These are phyloP conservation scores for Aspergillus biplanus DNA, from an alignment of 495 filamentous ascomycete genomes.

Conservation along the genomic window DNA sequence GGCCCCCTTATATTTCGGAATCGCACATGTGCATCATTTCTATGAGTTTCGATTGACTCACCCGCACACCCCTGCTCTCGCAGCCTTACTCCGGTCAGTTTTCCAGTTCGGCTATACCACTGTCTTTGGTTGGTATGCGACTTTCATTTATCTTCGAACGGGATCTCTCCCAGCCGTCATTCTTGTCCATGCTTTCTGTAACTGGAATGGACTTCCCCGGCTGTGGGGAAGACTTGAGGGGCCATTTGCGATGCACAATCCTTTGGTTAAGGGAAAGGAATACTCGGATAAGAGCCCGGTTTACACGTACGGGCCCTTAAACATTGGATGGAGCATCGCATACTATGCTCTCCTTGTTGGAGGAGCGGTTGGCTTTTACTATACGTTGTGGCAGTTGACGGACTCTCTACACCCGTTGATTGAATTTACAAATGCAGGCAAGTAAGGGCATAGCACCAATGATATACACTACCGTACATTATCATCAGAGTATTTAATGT, in stretches of 20 bases:
- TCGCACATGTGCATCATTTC: conserved; percentile 93
- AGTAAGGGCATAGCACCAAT: background rate
- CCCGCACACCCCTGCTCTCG: conserved; percentile 63
- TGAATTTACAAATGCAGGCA: conserved; percentile 14
- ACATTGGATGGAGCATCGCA: conserved; percentile 66
- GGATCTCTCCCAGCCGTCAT: conserved; percentile 76
- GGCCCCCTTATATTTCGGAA: conserved; percentile 88
- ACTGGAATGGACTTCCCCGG: conserved; percentile 86
- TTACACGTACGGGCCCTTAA: conserved; percentile 32
- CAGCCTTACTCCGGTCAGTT: conserved; percentile 67
- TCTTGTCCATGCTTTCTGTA: conserved; percentile 85
- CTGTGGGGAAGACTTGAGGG: conserved; percentile 77
- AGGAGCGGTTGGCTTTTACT: conserved; percentile 73
- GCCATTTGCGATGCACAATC: conserved; percentile 36
- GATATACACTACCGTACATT: too few relatives aligned
- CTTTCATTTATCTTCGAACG: conserved; percentile 87
- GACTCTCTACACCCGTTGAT: conserved; percentile 54
- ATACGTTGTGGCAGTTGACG: conserved; percentile 72
- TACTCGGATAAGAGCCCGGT: conserved; percentile 32
- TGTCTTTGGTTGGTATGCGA: conserved; percentile 89
- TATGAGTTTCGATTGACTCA: conserved; percentile 90
- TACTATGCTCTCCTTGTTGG: conserved; percentile 77
- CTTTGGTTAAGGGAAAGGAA: conserved; percentile 44
- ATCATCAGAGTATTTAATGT: too few relatives aligned
- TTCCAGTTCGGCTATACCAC: conserved; percentile 94